A percentile compares a stretch with the other conserved stretches of the same genome.
Evolutionary conservation across 2,329 filamentous ascomycete genomes (phyloP).

Genomic region (Sporothrix inflata): DNA sequence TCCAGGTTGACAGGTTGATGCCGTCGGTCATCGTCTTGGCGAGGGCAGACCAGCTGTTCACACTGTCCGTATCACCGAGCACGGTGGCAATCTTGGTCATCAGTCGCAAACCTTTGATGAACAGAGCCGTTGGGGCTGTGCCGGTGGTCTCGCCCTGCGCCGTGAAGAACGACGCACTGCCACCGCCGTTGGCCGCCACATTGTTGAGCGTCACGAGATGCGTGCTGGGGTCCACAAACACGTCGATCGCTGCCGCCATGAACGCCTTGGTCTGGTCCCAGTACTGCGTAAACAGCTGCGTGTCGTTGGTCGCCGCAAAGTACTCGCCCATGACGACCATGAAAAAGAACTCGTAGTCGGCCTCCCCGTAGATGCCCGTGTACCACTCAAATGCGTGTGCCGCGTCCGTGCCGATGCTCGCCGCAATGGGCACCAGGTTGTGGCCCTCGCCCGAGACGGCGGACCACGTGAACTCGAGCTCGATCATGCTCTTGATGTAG

Average conservation of each 20-base stretch:
- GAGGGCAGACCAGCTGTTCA: neutral
- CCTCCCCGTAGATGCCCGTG: neutral
- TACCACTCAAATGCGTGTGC: neutral
- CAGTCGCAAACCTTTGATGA: neutral
- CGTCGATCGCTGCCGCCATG: neutral
- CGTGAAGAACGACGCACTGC: neutral
- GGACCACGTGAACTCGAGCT: neutral
- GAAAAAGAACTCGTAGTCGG: slow-evolving; percentile 10
- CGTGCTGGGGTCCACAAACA: neutral
- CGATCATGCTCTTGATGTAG: slow-evolving; percentile 5
- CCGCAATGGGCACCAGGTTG: neutral
- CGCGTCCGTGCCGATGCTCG: neutral
- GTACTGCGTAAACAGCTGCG: neutral
- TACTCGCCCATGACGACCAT: slow-evolving; percentile 1
- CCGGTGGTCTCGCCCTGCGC: neutral
- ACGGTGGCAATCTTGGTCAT: neutral
- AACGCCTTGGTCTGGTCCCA: slow-evolving; percentile 2
- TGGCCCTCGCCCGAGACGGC: neutral
- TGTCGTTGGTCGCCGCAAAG: slow-evolving; percentile 2
- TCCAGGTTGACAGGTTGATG: slow-evolving; percentile 5
- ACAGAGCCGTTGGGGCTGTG: neutral
- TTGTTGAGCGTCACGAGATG: neutral
- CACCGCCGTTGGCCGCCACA: neutral
- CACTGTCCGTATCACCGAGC: neutral
- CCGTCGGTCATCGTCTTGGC: neutral